Evolutionary conservation across 2,329 filamentous ascomycete genomes (phyloP).

Genomic region (Ophiostoma quercus): DNA sequence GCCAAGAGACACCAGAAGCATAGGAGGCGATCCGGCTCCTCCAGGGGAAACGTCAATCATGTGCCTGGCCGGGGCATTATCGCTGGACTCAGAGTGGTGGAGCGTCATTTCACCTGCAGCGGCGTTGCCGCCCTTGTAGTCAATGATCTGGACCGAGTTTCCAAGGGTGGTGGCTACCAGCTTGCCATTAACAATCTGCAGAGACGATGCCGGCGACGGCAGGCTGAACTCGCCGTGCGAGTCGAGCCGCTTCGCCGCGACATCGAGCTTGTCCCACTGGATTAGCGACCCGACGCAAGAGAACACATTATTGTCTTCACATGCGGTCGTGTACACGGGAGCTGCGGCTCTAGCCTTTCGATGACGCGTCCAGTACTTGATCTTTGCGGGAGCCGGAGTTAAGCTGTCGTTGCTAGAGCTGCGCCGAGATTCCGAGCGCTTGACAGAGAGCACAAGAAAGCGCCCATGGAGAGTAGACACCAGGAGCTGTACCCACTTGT

Average conservation of each 20-base stretch:
- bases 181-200: slow-evolving; percentile 45
- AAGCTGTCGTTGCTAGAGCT: slow-evolving; percentile 21
- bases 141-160: slow-evolving; percentile 50
- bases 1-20: slow-evolving; percentile 47
- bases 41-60: slow-evolving; percentile 40
- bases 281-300: slow-evolving; percentile 51
- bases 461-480: slow-evolving; percentile 52
- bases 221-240: slow-evolving; percentile 44
- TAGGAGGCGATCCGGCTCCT: slow-evolving; percentile 33
- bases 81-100: slow-evolving; percentile 44
- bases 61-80: slow-evolving; percentile 39
- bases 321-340: slow-evolving; percentile 53
- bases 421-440: slow-evolving; percentile 31
- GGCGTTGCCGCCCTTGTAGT: slow-evolving; percentile 39
- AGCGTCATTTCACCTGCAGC: slow-evolving; percentile 36
- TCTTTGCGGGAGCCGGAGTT: slow-evolving; percentile 27
- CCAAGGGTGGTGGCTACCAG: slow-evolving; percentile 48
- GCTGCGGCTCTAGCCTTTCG: slow-evolving; percentile 40
- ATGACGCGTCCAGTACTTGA: slow-evolving; percentile 52
- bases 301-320: slow-evolving; percentile 52
- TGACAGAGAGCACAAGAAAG: slow-evolving; percentile 52
- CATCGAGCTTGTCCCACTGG: slow-evolving; percentile 52
- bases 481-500: slow-evolving; percentile 58
- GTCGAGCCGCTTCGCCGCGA: slow-evolving; percentile 47
- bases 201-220: slow-evolving; percentile 48